Evolutionary conservation across 805 yeast genomes (phyloP).

Genomic region (Geotrichum ghanense): DNA sequence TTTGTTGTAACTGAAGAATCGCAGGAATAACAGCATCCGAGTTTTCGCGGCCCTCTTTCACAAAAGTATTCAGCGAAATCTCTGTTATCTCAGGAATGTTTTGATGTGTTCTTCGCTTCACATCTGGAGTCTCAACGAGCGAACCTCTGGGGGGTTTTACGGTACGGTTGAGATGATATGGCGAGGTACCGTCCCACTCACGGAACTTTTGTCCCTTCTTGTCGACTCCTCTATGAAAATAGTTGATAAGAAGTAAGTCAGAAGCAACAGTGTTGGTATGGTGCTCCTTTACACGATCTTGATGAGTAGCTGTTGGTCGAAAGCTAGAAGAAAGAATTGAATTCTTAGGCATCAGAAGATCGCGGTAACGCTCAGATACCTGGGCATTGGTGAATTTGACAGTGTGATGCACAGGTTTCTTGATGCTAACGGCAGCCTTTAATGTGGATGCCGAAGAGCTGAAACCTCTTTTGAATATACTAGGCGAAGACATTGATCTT

Average conservation of each 20-base stretch:
- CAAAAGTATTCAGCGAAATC: conserved; percentile 69
- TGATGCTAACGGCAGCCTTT: conserved; percentile 56
- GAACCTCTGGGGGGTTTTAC: conserved; percentile 66
- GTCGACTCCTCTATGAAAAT: conserved; percentile 49
- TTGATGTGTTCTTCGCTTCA: conserved; percentile 50
- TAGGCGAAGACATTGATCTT: neutral
- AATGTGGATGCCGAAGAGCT: conserved; percentile 16
- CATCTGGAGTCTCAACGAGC: conserved; percentile 60
- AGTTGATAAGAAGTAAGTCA: conserved; percentile 68
- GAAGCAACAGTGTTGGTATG: conserved; percentile 62
- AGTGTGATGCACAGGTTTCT: conserved; percentile 85
- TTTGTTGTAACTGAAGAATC: conserved; percentile 73
- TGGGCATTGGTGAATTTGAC: conserved; percentile 64
- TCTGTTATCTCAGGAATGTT: conserved; percentile 64
- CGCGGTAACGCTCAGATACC: conserved; percentile 65
- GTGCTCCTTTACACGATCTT: conserved; percentile 70
- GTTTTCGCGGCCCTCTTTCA: conserved; percentile 46
- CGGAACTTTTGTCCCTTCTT: conserved; percentile 61
- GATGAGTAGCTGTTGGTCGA: conserved; percentile 62
- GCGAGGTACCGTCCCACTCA: conserved; percentile 79
- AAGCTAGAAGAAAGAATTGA: conserved; percentile 73
- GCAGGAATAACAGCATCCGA: conserved; percentile 68
- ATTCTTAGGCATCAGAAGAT: conserved; percentile 50
- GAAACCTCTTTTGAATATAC: conserved; percentile 7
- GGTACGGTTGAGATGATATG: conserved; percentile 80